Base-by-base conservation (phyloP, 164 flowering plant genomes). In the Liriodendron chinense region DNA sequence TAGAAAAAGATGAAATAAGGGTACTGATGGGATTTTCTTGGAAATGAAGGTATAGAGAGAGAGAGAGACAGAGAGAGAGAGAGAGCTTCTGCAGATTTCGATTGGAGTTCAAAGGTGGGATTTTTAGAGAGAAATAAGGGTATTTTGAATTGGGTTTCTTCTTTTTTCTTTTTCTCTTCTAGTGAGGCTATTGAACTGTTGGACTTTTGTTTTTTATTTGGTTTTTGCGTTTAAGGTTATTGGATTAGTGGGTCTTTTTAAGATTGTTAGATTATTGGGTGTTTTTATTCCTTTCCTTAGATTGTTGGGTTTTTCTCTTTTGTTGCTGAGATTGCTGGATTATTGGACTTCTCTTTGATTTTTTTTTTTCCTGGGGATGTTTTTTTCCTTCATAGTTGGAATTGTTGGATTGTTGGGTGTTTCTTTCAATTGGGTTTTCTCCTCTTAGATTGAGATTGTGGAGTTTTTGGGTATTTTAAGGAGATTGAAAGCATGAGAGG, bases 401-500 rank as follows among this genome's bases (percentile, higher is more conserved):
- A 26, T 61, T 47, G 22, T 43, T 59, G 74, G 34, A 53, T 72
- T 67, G n/a, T 62, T 70, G 65, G 73, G 57, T 69, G 70, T 21
- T 48, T 53, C 20, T 24, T 66, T n/a, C 16, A 7, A 16, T 65
- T 65, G 56, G 34, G 10, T 9, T 23, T 12, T 48, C 47, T 73
- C 47, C 56, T 73, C 3, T 67, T 26, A 67, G n/a, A 12, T 28
- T 67, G 48, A 13, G 26, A 49, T 65, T 78, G 26, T 69, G 69
- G 20, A 14, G 7, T 70, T 63, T 72, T 28, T 50, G 63, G 68
- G 48, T 56, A 10, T 62, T 75, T 22, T 68, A 14, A 68, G 69
- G 67, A 68, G 69, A 18, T 47, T 65, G 69, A 28, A 75, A 77
- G 12, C 61, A 80, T 80, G 84, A 82, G 78, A 73, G 79, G 67